These are phyloP conservation scores for Brassica nigra DNA, from an alignment of 345 rosid species.

Conservation along the genomic window DNA sequence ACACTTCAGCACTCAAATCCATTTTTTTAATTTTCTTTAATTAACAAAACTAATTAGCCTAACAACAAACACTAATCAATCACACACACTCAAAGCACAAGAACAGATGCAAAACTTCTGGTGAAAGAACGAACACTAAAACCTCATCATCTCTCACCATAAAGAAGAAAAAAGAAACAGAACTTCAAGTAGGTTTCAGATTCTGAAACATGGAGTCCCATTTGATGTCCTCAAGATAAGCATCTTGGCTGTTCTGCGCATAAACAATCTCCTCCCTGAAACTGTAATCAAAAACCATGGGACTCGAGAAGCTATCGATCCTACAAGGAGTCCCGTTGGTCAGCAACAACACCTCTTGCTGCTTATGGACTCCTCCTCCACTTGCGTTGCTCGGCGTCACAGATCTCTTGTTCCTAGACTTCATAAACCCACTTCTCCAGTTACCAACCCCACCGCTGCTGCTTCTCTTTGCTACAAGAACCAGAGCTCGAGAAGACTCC, in stretches of 20 bases:
- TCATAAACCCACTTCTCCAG: constrained; percentile 66
- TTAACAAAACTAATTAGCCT: constrained; percentile 12
- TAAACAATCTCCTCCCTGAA: constrained; percentile 52
- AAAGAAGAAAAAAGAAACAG: not conserved
- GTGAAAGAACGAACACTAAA: constrained; percentile 68
- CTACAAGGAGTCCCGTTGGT: constrained; percentile 65
- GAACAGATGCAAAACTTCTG: constrained; percentile 22
- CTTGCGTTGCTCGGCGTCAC: constrained; percentile 35
- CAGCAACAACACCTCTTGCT: constrained; percentile 59
- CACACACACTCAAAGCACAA: constrained; percentile 25
- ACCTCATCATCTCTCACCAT: constrained; percentile 64
- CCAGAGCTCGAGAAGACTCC: constrained; percentile 60
- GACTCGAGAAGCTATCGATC: constrained; percentile 60
- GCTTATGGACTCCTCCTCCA: constrained; percentile 30
- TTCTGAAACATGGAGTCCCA: constrained; percentile 97
- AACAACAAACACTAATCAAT: not conserved
- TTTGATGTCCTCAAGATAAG: constrained; percentile 61
- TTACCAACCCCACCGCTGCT: constrained; percentile 36
- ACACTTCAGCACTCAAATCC: constrained; percentile 23
- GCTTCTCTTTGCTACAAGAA: constrained; percentile 44
- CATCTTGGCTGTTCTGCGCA: constrained; percentile 46
- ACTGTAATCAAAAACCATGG: constrained; percentile 51
- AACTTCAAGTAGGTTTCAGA: constrained; percentile 75
- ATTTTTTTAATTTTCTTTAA: not conserved
- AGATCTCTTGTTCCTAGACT: constrained; percentile 61